Evolutionary conservation across 2,329 filamentous ascomycete genomes (phyloP), one percentile per base, ranked within the genome.

Genomic region (Orbilia oligospora): DNA sequence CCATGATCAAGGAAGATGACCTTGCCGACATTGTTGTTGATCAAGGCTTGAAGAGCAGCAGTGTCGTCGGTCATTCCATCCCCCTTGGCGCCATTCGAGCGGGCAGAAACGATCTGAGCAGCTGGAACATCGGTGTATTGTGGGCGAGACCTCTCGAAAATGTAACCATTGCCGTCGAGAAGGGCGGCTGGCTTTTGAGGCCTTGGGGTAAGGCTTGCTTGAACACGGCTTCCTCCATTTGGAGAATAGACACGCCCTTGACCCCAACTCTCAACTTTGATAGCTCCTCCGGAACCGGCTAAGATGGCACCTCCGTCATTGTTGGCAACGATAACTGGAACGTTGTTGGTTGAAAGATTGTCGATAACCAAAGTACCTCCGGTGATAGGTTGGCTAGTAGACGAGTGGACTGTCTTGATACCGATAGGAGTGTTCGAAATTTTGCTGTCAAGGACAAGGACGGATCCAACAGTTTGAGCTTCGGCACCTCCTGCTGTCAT

Each of bases 31-130:
- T 87, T 88, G 49, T 90, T 89, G 73, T 86, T 89, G 49, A 51
- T 69, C 64, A 94, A 87, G 70, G 89, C 88, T 84, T 97, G 94
- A 82, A 98, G 91, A 18, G 91, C 92, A 5, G 88, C 89, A 16
- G 95, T 97, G 83, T 98, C 96, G 82, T 98, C 95, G 0, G 93
- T 93, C 27, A 86, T 84, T 65, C 95, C 96, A 82, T 99, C 95
- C 82, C 96, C 96, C 86, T 90, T 93, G 82, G 93, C 94, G 75
- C 96, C 95, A 64, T 88, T 88, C 56, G 89, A 87, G 86, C 95
- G 97, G 86, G 96, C 92, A 81, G 92, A 95, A 82, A 97, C 85
- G 83, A 99, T 97, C 38, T 88, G 88, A 76, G 87, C 88, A n/a
- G 87, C 88, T 2, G 90, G 85, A 1, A 93, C 85, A 49, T 86